Percentiles rank a stretch among this genome's conserved stretches.
Evolutionary conservation across 140 eudicot genomes (phyloP).

Genomic region (Oenanthe javanica): DNA sequence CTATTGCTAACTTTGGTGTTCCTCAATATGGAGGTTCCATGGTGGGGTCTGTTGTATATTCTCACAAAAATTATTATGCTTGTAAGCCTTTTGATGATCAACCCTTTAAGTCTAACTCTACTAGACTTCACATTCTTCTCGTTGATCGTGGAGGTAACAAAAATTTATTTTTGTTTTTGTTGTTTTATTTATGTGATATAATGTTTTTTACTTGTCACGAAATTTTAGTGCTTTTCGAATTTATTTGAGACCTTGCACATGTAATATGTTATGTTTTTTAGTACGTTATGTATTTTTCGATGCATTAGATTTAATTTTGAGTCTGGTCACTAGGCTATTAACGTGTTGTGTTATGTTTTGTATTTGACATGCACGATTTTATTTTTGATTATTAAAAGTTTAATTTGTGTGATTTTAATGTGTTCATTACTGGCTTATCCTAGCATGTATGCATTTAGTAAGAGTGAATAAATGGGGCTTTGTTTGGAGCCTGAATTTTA

Average conservation of each 20-base stretch:
- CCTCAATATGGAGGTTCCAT: slow-evolving; percentile 87
- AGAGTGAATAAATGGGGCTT: neutral
- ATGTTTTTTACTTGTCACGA: neutral
- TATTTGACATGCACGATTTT: neutral
- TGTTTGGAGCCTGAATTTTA: neutral
- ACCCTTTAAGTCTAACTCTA: slow-evolving; percentile 63
- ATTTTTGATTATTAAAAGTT: neutral
- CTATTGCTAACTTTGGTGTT: slow-evolving; percentile 85
- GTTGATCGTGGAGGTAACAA: slow-evolving; percentile 91
- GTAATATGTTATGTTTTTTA: neutral
- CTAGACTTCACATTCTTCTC: slow-evolving; percentile 73
- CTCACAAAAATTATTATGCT: slow-evolving; percentile 37
- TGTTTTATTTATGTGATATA: too few relatives aligned
- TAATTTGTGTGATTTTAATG: neutral
- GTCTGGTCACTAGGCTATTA: neutral
- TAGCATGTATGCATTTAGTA: neutral
- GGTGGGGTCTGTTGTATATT: slow-evolving; percentile 76
- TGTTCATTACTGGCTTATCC: neutral
- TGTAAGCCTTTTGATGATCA: slow-evolving; percentile 61
- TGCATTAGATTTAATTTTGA: too few relatives aligned
- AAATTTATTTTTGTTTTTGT: too few relatives aligned
- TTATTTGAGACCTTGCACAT: neutral
- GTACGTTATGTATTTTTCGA: neutral
- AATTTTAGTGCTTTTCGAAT: neutral
- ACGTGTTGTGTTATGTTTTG: neutral